Evolutionary conservation across 1,284 basidiomycete species (phyloP), one percentile per base, ranked within the genome.

Genomic region (Sporisorium graminicola): DNA sequence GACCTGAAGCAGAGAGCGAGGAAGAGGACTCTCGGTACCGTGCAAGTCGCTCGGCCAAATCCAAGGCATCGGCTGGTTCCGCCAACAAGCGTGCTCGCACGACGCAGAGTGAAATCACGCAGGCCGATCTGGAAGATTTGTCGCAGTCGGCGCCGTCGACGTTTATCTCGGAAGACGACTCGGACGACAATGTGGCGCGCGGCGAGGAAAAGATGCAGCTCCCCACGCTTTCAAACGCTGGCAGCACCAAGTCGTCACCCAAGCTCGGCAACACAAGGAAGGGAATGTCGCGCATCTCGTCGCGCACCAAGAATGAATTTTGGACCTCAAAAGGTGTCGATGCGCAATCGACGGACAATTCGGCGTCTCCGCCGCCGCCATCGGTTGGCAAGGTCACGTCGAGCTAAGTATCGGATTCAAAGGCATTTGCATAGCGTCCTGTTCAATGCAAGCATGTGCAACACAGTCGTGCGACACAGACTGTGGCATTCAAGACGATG

Each of bases 1-100:
- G 31, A 16, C 29, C 33, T n/a, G 22, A 35, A 4, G 56, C 26
- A 4, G 51, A 54, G 6, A 50, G 56, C 29, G 63, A 66, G 16
- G 70, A 60, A 9, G 74, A 77, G 37, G 69, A 77, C 16, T 77
- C 74, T 14, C 63, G 74, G 20, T 77, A 77, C 54, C 67, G 67
- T 31, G 73, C 62, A 9, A 58, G 51, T 26, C 68, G 65, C 10
- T 61, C 65, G n/a, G 13, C 58, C 22, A 65, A 62, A 35, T 42
- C 50, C 18, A 58, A 59, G 14, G 20, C 57, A n/a, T 8, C 42
- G 0, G 24, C 33, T 37, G 52, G 35, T 16, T 31, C 53, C 22
- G 50, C 52, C 29, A 57, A 31, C 43, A 71, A 72, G 27, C 57
- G 65, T 42, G 27, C 60, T 7, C 58, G 68, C n/a, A 53, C 31